Evolutionary conservation across 352 stramenopile species (phyloP).

Genomic region (Pythium phragmitis): DNA sequence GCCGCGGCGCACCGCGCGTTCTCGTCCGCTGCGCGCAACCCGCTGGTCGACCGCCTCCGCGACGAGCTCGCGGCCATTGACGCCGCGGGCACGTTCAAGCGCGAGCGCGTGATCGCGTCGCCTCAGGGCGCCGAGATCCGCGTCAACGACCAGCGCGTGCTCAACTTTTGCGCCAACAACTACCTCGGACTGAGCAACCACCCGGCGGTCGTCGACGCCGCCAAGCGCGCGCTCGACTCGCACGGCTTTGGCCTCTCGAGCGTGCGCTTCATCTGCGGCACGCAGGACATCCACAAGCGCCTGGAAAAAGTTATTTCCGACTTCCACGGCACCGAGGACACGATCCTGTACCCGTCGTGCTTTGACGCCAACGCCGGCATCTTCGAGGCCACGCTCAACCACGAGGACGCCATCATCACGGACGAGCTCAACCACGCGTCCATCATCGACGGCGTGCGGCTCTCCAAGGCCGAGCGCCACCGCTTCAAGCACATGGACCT

Average conservation of each 20-base stretch:
- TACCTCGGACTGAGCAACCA: slow-evolving; percentile 93
- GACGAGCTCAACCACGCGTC: slow-evolving; percentile 93
- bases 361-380: slow-evolving; percentile 94
- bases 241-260: slow-evolving; percentile 91
- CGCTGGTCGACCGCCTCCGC: slow-evolving; percentile 71
- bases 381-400: slow-evolving; percentile 87
- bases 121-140: slow-evolving; percentile 78
- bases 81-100: slow-evolving; percentile 80
- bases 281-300: slow-evolving; percentile 93
- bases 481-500: slow-evolving; percentile 95
- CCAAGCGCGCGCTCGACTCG: slow-evolving; percentile 77
- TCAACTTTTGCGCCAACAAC: slow-evolving; percentile 96
- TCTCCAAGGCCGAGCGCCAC: slow-evolving; percentile 92
- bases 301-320: slow-evolving; percentile 86
- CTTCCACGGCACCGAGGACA: slow-evolving; percentile 95
- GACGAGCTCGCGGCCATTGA: slow-evolving; percentile 73
- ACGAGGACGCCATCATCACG: slow-evolving; percentile 92
- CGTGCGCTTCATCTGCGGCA: slow-evolving; percentile 95
- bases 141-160: slow-evolving; percentile 70
- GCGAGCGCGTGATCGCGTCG: slow-evolving; percentile 90
- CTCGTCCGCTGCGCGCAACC: slow-evolving; percentile 49
- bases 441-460: slow-evolving; percentile 94
- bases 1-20: slow-evolving; percentile 11
- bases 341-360: slow-evolving; percentile 93
- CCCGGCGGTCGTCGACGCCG: slow-evolving; percentile 78